Evolutionary conservation across 129 eudicot species (phyloP), one percentile per base, ranked within the genome.

Genomic region (Artemisia argyi): DNA sequence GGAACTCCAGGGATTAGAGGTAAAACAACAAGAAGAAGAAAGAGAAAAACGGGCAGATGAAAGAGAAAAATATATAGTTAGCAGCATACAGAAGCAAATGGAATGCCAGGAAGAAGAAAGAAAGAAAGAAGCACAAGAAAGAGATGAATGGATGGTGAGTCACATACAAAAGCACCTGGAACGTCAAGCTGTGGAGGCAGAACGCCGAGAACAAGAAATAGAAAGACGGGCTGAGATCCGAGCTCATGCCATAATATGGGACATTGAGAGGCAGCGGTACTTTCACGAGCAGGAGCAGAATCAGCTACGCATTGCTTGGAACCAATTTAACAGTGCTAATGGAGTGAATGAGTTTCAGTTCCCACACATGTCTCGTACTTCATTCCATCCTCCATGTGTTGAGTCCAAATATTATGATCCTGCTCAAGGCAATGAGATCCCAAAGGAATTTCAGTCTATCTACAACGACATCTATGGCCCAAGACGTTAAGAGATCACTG

Each of bases 381-480:
- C 46, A 39, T 39, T 39, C 46, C 46, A 39, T 39, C 46, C 46
- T 39, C 46, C 46, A 7, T 8, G 58, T 53, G 58, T n/a, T 14
- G 58, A 17, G 7, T 52, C 17, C 50, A 32, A 63, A 0, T 63
- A 63, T 30, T 63, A 52, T 52, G 58, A 52, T 17, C 58, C 58
- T 16, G 16, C 58, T 13, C 58, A 52, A 52, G 58, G 58, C 58
- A 14, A 52, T 52, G 58, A 52, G 58, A 52, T 52, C 58, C 58
- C 58, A 15, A 13, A 52, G 6, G 58, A 5, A 17, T 52, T 52
- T 52, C 20, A 4, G 58, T 52, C 58, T n/a, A 5, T 52, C 16
- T 13, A 52, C 16, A 3, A 13, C 7, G 19, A 52, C 58, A 52
- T 13, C 18, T 15, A 52, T 15, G 19, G 19, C 58, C 58, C 58